Conservation (phyloP, 148 eudicot species). For the Camellia granthamiana region DNA sequence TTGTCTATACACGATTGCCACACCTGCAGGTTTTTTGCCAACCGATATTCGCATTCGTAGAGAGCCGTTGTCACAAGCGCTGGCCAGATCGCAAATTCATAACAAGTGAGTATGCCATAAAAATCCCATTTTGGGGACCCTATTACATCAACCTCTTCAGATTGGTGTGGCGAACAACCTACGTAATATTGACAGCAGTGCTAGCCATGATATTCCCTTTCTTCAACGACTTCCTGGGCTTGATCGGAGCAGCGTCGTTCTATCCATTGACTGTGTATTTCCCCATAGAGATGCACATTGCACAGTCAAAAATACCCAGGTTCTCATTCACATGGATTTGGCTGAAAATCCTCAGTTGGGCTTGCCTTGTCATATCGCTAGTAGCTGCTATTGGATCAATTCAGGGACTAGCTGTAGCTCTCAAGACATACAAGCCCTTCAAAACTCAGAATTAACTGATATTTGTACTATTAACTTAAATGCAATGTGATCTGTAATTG, state of each 20-base stretch:
- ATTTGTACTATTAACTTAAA: too few species aligned
- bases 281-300: slow-evolving; percentile 17
- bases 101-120: slow-evolving; percentile 40
- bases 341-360: slow-evolving; percentile 12
- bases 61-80: slow-evolving; percentile 28
- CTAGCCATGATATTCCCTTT: slow-evolving; percentile 86
- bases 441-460: background rate
- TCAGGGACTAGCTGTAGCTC: slow-evolving; percentile 4
- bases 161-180: slow-evolving; percentile 71
- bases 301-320: background rate
- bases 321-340: slow-evolving; percentile 6
- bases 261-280: slow-evolving; percentile 12
- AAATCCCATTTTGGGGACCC: slow-evolving; percentile 39
- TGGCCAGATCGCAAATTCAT: slow-evolving; percentile 76
- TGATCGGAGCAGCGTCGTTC: slow-evolving; percentile 73
- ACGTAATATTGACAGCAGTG: slow-evolving; percentile 59
- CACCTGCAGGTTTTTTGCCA: slow-evolving; percentile 62
- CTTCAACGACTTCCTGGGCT: slow-evolving; percentile 82
- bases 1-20: background rate
- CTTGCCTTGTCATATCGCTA: slow-evolving; percentile 28
- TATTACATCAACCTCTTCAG: slow-evolving; percentile 68
- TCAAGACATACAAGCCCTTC: slow-evolving; percentile 16
- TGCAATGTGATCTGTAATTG: background rate
- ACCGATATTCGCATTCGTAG: slow-evolving; percentile 68
- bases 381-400: slow-evolving; percentile 19